Conservation (phyloP, 192 early-diverging fungal genomes). For the Coemansia furcata region DNA sequence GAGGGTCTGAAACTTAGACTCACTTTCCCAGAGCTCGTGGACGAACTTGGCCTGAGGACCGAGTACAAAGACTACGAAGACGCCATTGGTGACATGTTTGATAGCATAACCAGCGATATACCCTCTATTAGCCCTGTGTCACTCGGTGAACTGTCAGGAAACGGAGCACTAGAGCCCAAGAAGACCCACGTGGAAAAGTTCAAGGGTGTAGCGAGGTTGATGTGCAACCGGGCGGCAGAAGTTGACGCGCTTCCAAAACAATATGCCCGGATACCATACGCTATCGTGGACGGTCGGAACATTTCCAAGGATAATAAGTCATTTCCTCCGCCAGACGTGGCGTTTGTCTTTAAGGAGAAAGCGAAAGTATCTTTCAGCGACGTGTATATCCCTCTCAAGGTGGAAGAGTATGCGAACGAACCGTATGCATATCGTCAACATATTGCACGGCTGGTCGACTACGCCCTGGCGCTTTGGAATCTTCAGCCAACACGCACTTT, state of each 20-base stretch:
- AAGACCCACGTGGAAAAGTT: background rate
- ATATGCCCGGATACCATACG: background rate
- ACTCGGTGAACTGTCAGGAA: background rate
- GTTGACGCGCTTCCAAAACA: background rate
- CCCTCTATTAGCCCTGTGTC: background rate
- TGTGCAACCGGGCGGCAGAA: background rate
- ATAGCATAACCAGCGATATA: background rate
- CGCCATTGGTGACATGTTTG: background rate
- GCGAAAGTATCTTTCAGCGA: background rate
- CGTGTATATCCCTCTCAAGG: background rate
- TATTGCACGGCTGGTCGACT: slow-evolving; percentile 30
- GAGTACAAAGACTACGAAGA: background rate
- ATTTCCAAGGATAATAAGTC: background rate
- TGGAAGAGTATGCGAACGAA: background rate
- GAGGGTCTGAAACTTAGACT: too few species aligned
- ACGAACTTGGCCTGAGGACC: background rate
- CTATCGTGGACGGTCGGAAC: background rate
- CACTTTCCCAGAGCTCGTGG: background rate
- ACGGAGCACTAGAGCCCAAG: background rate
- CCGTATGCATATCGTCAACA: background rate
- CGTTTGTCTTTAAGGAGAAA: too few species aligned
- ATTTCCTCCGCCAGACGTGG: background rate
- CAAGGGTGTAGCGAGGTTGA: background rate
- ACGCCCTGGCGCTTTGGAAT: background rate
- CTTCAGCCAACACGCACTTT: slow-evolving; percentile 7